Evolutionary conservation across 768 basidiomycete species (phyloP).

Genomic region (Lentinula boryana): DNA sequence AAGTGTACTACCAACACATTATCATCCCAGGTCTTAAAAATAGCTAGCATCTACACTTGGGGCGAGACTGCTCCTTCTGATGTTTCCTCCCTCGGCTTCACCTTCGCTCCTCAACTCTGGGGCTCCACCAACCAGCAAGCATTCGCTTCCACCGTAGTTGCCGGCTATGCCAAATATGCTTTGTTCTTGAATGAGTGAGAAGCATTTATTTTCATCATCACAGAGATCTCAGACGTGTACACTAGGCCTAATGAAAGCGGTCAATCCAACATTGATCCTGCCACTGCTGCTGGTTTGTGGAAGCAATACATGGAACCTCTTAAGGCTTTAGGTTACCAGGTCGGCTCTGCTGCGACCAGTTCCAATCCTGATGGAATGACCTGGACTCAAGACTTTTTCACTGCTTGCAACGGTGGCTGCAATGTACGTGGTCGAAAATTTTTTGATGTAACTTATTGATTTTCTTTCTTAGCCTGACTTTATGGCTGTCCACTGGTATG

Average conservation of each 20-base stretch:
- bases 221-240: not conserved
- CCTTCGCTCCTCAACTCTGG: conserved; percentile 68
- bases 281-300: conserved; percentile 50
- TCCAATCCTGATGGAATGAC: conserved; percentile 46
- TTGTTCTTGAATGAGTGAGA: conserved; percentile 75
- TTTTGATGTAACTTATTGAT: not conserved
- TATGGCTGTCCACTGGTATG: conserved; percentile 69
- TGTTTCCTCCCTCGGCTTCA: conserved; percentile 39
- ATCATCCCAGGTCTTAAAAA: not conserved
- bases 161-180: conserved; percentile 44
- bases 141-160: conserved; percentile 40
- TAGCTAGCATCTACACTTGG: conserved; percentile 61
- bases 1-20: conserved; percentile 9
- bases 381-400: conserved; percentile 64
- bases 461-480: conserved; percentile 39
- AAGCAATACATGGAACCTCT: conserved; percentile 56
- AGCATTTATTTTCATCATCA: not conserved
- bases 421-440: conserved; percentile 31
- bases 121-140: conserved; percentile 42
- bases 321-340: conserved; percentile 43
- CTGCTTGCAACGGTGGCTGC: conserved; percentile 42
- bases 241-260: conserved; percentile 59
- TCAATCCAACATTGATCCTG: conserved; percentile 58
- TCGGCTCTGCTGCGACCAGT: conserved; percentile 66
- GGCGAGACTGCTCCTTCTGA: conserved; percentile 39